Percentiles rank a stretch among this genome's conserved stretches.
Conservation (phyloP, 2,329 filamentous ascomycete genomes). For the Alternaria sp. region DNA sequence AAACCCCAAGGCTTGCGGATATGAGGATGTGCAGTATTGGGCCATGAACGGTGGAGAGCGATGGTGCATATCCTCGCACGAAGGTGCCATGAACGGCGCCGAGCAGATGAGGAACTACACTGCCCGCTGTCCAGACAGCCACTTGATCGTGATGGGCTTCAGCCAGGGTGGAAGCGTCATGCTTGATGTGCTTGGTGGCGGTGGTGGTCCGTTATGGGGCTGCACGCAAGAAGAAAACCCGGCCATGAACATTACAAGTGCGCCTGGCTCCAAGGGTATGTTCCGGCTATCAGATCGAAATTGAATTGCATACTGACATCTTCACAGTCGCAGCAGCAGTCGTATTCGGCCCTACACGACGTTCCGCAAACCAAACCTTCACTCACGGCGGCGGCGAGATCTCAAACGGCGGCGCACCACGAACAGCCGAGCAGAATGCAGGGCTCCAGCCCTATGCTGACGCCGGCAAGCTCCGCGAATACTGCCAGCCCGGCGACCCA, state of each 20-base stretch:
- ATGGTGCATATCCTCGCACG: slow-evolving; percentile 38
- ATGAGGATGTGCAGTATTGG: slow-evolving; percentile 37
- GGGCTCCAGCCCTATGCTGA: slow-evolving; percentile 35
- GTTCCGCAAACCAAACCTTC: slow-evolving; percentile 35
- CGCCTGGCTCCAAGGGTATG: slow-evolving; percentile 35
- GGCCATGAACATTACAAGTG: slow-evolving; percentile 26
- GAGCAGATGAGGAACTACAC: slow-evolving; percentile 42
- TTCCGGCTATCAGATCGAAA: background rate
- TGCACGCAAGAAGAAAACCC: slow-evolving; percentile 35
- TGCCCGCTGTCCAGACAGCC: slow-evolving; percentile 36
- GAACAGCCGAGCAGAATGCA: slow-evolving; percentile 29
- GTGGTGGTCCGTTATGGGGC: slow-evolving; percentile 36
- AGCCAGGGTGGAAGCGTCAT: slow-evolving; percentile 38
- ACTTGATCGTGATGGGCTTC: slow-evolving; percentile 39
- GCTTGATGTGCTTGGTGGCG: slow-evolving; percentile 37
- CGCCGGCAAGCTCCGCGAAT: slow-evolving; percentile 65
- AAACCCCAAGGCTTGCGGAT: slow-evolving; percentile 34
- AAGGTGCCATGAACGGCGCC: slow-evolving; percentile 35
- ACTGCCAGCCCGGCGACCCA: slow-evolving; percentile 69
- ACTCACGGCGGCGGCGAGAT: slow-evolving; percentile 33
- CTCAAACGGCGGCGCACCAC: slow-evolving; percentile 31
- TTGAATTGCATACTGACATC: slow-evolving; percentile 12
- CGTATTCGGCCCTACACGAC: slow-evolving; percentile 35
- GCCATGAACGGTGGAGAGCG: slow-evolving; percentile 36
- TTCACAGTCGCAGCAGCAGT: slow-evolving; percentile 33